phyloP scores from a whole-genome alignment of 1,284 basidiomycete species.

The Neolentinus lepideus region DNA sequence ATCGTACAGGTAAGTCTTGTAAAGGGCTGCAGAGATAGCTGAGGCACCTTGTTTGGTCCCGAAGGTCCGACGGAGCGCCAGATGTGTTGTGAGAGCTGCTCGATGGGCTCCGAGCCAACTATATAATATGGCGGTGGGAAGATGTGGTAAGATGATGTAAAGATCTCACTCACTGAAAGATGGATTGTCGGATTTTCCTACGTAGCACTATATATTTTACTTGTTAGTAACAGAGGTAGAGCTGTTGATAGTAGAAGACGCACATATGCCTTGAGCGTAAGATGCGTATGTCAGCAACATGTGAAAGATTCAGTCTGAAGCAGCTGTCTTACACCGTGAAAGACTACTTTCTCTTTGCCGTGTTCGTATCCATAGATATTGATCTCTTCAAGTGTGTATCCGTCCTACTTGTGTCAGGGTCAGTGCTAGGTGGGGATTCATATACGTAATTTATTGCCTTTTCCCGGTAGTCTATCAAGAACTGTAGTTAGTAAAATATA shows the following conservation, averaged over 20 bases:
- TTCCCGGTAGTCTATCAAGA: conserved; percentile 62
- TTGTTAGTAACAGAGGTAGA: too few relatives aligned
- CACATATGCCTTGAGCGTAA: conserved; percentile 23
- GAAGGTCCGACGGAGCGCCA: conserved; percentile 75
- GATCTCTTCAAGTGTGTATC: conserved; percentile 64
- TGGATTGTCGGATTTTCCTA: conserved; percentile 71
- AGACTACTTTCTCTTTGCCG: conserved; percentile 48
- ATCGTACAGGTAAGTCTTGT: neutral
- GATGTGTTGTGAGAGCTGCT: conserved; percentile 59
- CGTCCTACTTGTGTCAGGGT: conserved; percentile 37
- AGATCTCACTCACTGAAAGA: conserved; percentile 54
- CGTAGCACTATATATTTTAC: conserved; percentile 49
- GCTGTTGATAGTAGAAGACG: conserved; percentile 1
- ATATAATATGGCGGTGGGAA: neutral
- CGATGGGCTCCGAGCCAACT: conserved; percentile 78
- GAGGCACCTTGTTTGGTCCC: conserved; percentile 69
- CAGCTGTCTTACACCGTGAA: conserved; percentile 36
- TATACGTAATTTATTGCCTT: conserved; percentile 40
- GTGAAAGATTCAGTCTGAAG: neutral
- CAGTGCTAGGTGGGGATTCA: too few relatives aligned
- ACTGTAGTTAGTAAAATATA: neutral
- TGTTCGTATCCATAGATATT: conserved; percentile 52
- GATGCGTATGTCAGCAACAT: conserved; percentile 6
- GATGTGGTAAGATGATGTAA: neutral
- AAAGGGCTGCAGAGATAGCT: neutral